Base-by-base conservation (phyloP, 2,329 filamentous ascomycete species). In the Atkinsonella hypoxylon region DNA sequence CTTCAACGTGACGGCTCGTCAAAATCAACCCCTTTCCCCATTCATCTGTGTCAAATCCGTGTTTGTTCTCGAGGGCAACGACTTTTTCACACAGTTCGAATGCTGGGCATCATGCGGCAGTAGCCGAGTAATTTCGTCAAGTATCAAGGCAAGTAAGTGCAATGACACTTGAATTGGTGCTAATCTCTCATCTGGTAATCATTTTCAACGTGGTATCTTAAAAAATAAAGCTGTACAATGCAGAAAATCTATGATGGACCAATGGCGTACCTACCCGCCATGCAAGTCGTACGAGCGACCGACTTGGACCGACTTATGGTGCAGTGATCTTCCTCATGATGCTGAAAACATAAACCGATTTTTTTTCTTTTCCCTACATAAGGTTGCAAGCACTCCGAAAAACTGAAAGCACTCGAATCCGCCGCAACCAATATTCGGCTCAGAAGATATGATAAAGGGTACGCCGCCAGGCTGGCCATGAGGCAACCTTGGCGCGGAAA, bases 401-500 rank as follows among this genome's bases (percentile, higher is more conserved):
- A 32, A 41, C 6, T 18, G 12, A 32, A 36, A 36, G 26, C 26
- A 26, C 26, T 26, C 9, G 4, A 11, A 36, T 13, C 13, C 32
- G 13, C 32, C 32, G 13, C 32, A 34, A 42, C 10, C 41, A 9
- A 39, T 5, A 3, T 18, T 17, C 31, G 17, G 9, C 58, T 26
- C 67, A 71, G 48, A 73, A 69, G 49, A 72, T 38, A 49, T 61
- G 64, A 61, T 70, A 51, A 2, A 68, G 45, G 20, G 63, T 45
- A 3, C 69, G 66, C 60, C 66, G 68, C 77, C 77, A 82, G 12
- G 66, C 62, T 1, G 79, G 78, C 70, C 70, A 74, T 3, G 65
- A 59, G 15, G 74, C 75, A 18, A 78, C 62, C 63, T 70, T 62
- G 38, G 69, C 74, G 31, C 74, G 71, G 58, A 75, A 70, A 38